These are phyloP conservation scores for Austroboletus rostrupii DNA, from an alignment of 1,284 basidiomycete genomes.

Conservation along the genomic window DNA sequence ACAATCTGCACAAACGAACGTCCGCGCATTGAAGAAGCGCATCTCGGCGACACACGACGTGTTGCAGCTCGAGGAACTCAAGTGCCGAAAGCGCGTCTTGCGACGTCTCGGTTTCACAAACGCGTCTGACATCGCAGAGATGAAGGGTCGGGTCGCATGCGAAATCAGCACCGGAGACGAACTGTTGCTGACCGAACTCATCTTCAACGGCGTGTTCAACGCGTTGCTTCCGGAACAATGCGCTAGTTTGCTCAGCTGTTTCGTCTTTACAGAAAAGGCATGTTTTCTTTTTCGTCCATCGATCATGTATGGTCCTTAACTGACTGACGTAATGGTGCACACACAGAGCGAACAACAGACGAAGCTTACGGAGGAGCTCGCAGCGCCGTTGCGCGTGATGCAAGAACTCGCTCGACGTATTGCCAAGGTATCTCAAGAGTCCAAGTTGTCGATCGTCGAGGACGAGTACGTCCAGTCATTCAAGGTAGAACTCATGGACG, in stretches of 20 bases:
- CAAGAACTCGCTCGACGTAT: slow-evolving; percentile 94
- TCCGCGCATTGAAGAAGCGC: slow-evolving; percentile 77
- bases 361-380: slow-evolving; percentile 89
- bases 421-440: slow-evolving; percentile 93
- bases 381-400: slow-evolving; percentile 87
- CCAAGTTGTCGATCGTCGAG: slow-evolving; percentile 84
- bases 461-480: slow-evolving; percentile 95
- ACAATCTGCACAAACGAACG: slow-evolving; percentile 64
- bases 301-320: not conserved
- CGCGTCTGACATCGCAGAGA: slow-evolving; percentile 89
- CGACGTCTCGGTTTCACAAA: slow-evolving; percentile 90
- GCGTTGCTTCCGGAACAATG: slow-evolving; percentile 86
- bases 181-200: slow-evolving; percentile 91
- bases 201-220: slow-evolving; percentile 98
- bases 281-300: slow-evolving; percentile 33
- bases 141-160: slow-evolving; percentile 97
- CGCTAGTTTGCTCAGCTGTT: slow-evolving; percentile 90
- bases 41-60: slow-evolving; percentile 91
- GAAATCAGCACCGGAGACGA: slow-evolving; percentile 99
- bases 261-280: slow-evolving; percentile 95
- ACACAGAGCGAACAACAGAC: slow-evolving; percentile 81
- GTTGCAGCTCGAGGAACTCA: slow-evolving; percentile 95
- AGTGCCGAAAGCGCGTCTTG: slow-evolving; percentile 91
- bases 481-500: slow-evolving; percentile 98
- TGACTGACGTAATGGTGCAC: slow-evolving; percentile 1